phyloP scores from a whole-genome alignment of 108 stramenopile genomes.

The Heterococcus sp. region DNA sequence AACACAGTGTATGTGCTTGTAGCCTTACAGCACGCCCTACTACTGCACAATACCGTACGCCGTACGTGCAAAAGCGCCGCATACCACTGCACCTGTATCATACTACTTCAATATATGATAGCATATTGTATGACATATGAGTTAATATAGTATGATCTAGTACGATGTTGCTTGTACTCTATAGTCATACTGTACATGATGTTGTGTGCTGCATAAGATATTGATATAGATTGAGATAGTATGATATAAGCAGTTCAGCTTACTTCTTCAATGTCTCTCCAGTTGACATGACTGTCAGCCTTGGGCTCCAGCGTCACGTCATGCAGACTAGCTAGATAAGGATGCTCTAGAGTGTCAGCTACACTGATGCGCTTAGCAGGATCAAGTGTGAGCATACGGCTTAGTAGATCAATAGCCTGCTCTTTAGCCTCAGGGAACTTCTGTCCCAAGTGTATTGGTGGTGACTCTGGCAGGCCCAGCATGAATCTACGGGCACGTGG shows the following conservation, averaged over 20 bases:
- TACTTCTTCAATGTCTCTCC: constrained; percentile 38
- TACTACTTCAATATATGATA: no score
- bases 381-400: constrained; percentile 77
- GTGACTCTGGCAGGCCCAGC: constrained; percentile 42
- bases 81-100: no score
- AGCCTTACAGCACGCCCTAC: no score
- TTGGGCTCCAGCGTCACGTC: constrained; percentile 41
- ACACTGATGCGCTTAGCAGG: constrained; percentile 81
- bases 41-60: no score
- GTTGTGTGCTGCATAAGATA: background rate
- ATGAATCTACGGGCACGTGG: constrained; percentile 53
- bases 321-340: constrained; percentile 59
- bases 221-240: background rate
- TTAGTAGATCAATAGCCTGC: constrained; percentile 77
- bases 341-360: constrained; percentile 73
- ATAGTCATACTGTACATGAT: background rate
- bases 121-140: no score
- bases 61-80: no score
- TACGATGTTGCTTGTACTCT: background rate
- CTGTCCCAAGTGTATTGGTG: constrained; percentile 9
- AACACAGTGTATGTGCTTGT: no score
- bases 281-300: constrained; percentile 39
- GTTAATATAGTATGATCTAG: no score
- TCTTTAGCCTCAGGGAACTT: constrained; percentile 45
- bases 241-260: background rate